Base-by-base conservation (phyloP, 352 stramenopile species). In the Peronosclerospora sorghi region DNA sequence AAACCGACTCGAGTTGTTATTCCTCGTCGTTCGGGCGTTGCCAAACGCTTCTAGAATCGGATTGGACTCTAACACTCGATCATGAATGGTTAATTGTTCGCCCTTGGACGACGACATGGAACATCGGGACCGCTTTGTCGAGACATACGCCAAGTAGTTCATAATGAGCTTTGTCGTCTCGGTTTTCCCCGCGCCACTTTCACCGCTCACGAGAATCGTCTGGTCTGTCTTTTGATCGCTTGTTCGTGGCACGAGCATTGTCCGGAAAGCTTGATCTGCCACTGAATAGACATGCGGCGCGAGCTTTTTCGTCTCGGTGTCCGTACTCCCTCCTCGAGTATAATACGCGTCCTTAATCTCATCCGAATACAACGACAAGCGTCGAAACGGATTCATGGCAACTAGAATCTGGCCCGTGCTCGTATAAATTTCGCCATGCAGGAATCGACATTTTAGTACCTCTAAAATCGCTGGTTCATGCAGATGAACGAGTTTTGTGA, bases 81-180 rank as follows among this genome's bases (percentile, higher is more conserved):
- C 78, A 41, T 87, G 75, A 49, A 90, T 86, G 2, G 65, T 71
- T 12, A 69, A 65, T 32, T 84, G 38, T 13, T 61, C 49, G 35
- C 49, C 43, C n/a, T 58, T 55, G 34, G 42, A 61, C 8, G 45
- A 32, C 39, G 42, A 37, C 43, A 54, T 60, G 5, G 48, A 35
- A 19, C 54, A 45, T 9, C 46, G 58, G 9, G 48, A 55, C n/a
- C 58, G 58, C 18, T 63, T 55, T 14, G 64, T 71, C n/a, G 81
- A 89, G 14, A 89, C 79, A 27, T 80, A 87, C 19, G 90, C 77
- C 39, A 98, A 62, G 70, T 98, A 98, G 50, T 92, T 79, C 91
- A 98, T 97, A 51, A 97, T 95, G 50, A 97, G 83, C 67, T 98
- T 98, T 5, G 92, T 97, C 5, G 92, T 97, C 43, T 97, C 92